These are phyloP conservation scores for Botrytis hyacinthi DNA, from an alignment of 2,329 filamentous ascomycete species.

Conservation along the genomic window DNA sequence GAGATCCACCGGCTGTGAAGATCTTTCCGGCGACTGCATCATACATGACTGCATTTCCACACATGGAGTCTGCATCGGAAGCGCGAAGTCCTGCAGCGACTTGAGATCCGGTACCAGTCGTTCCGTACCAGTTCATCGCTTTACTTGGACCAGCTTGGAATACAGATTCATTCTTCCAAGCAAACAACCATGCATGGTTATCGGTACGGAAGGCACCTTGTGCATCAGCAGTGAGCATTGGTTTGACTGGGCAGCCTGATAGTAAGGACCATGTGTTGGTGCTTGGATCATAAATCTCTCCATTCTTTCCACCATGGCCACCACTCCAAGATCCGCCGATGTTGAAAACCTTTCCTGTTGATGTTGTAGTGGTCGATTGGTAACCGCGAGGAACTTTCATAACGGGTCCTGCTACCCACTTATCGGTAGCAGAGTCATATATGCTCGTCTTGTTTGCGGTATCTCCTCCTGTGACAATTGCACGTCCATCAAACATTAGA, in stretches of 20 bases:
- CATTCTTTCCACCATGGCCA: slow-evolving; percentile 50
- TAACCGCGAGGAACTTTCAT: slow-evolving; percentile 20
- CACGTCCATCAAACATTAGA: slow-evolving; percentile 20
- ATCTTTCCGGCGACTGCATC: slow-evolving; percentile 55
- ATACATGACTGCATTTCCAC: slow-evolving; percentile 56
- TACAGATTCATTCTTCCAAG: slow-evolving; percentile 31
- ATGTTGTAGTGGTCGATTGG: slow-evolving; percentile 15
- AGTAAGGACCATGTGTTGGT: slow-evolving; percentile 49
- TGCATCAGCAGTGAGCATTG: slow-evolving; percentile 51
- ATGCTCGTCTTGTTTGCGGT: slow-evolving; percentile 24
- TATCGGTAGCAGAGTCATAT: slow-evolving; percentile 18
- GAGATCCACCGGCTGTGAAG: slow-evolving; percentile 50
- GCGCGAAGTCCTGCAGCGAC: slow-evolving; percentile 45
- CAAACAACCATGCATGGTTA: slow-evolving; percentile 50
- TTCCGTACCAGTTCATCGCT: slow-evolving; percentile 57
- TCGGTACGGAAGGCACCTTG: slow-evolving; percentile 47
- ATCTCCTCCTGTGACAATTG: slow-evolving; percentile 25
- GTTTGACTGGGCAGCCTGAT: slow-evolving; percentile 44
- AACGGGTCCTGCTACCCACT: slow-evolving; percentile 31
- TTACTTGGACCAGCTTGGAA: slow-evolving; percentile 37
- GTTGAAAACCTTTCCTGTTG: slow-evolving; percentile 51
- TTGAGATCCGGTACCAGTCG: slow-evolving; percentile 44
- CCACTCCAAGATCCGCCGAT: slow-evolving; percentile 57
- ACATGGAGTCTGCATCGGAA: slow-evolving; percentile 52
- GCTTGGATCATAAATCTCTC: slow-evolving; percentile 51